phyloP scores from a whole-genome alignment of 2,329 filamentous ascomycete species.

The Arthrobotrys megalospora region DNA sequence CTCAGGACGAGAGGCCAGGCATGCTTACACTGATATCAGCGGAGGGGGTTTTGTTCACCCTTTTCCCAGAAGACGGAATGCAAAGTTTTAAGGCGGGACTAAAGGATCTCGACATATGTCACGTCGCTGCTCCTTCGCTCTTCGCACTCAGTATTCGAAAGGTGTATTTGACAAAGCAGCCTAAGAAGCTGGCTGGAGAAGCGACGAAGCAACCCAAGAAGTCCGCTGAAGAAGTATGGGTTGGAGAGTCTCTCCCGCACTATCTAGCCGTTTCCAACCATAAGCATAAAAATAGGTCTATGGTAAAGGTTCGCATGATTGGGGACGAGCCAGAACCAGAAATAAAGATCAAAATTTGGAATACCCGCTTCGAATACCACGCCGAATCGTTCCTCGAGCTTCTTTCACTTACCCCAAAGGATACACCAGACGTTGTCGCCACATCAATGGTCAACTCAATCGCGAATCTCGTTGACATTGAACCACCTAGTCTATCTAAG shows the following conservation, averaged over 20 bases:
- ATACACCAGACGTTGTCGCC: slow-evolving; percentile 80
- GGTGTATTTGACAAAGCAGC: slow-evolving; percentile 76
- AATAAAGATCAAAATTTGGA: slow-evolving; percentile 87
- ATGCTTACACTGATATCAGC: slow-evolving; percentile 81
- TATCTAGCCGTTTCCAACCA: slow-evolving; percentile 65
- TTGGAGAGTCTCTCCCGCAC: slow-evolving; percentile 74
- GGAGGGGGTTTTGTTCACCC: slow-evolving; percentile 74
- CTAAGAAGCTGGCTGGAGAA: slow-evolving; percentile 69
- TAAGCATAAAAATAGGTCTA: slow-evolving; percentile 69
- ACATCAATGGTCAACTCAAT: slow-evolving; percentile 83
- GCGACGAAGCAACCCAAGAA: no score
- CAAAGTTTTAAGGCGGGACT: slow-evolving; percentile 76
- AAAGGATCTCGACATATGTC: slow-evolving; percentile 78
- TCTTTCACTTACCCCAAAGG: slow-evolving; percentile 78
- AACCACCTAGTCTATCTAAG: slow-evolving; percentile 42
- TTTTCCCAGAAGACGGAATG: slow-evolving; percentile 78
- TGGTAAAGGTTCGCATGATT: slow-evolving; percentile 89
- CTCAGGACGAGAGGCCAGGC: slow-evolving; percentile 93
- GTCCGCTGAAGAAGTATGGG: slow-evolving; percentile 66
- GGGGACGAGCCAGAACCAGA: slow-evolving; percentile 94
- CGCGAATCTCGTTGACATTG: slow-evolving; percentile 78
- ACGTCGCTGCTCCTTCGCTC: slow-evolving; percentile 87
- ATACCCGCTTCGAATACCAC: slow-evolving; percentile 88
- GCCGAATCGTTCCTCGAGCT: slow-evolving; percentile 86
- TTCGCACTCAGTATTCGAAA: slow-evolving; percentile 81